Evolutionary conservation across 257 asterid genomes (phyloP), one percentile per base, ranked within the genome.

Genomic region (Salvia splendens): DNA sequence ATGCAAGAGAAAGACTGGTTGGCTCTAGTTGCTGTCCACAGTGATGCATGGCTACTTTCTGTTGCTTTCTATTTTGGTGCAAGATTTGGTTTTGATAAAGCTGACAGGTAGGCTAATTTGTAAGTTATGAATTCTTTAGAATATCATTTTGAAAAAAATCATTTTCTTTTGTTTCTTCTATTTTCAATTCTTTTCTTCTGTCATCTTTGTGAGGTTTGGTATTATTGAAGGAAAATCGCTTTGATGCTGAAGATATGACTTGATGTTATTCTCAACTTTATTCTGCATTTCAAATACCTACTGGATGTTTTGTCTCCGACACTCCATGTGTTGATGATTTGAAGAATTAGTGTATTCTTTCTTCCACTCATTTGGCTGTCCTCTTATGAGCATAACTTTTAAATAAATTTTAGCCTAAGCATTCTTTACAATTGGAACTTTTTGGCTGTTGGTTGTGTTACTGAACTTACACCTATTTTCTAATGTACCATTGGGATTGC

Each of bases 1-100:
- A 89, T 89, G 96, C 86, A 80, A 75, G 88, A 80, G 68, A 83
- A 81, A 77, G 92, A 89, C 76, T 89, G 94, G 96, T 71, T 86
- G 65, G 86, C 94, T 67, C 77, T 89, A 77, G 96, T 89, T 73
- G 92, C 96, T 80, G 86, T 84, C 35, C 95, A 83, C 72, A 86
- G 96, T 54, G 96, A 89, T 41, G 88, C 89, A 28, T 89, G 96
- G 96, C 79, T 89, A 65, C 87, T 83, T 60, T 75, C 92, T 63
- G 86, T 89, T 70, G 80, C 96, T 64, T 89, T 81, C 84, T 89
- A 83, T 69, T 81, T 89, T 69, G 96, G 90, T 68, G 86, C 87
- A 54, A 83, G 95, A 78, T 89, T 84, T 76, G 90, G 95, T 15
- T 85, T 86, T 57, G 85, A 83, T 61, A 83, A 76, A 80, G 79